A percentile compares a stretch with the other conserved stretches of the same genome.
phyloP scores from a whole-genome alignment of 306 rosid genomes.

The Vigna mungo region DNA sequence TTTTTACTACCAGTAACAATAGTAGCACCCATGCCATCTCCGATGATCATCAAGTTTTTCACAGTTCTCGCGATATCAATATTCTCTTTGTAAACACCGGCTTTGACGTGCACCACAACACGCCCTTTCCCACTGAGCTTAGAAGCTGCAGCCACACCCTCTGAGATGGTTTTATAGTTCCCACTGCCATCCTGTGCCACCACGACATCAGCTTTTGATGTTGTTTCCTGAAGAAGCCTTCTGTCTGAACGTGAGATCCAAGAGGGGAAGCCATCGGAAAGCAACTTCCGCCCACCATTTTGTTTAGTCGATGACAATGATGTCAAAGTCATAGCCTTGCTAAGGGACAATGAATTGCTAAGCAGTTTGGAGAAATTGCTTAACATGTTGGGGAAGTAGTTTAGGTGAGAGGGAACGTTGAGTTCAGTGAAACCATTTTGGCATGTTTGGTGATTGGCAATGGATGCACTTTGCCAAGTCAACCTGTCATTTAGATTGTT shows the following conservation, averaged over 20 bases:
- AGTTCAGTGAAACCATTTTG: conserved; percentile 70
- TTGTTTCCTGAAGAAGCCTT: conserved; percentile 52
- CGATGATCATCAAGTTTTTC: conserved; percentile 68
- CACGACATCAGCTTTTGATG: conserved; percentile 53
- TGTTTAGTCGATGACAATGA: conserved; percentile 21
- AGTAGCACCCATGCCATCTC: conserved; percentile 81
- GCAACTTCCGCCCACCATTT: conserved; percentile 52
- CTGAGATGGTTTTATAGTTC: conserved; percentile 58
- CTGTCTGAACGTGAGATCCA: conserved; percentile 69
- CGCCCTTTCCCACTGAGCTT: conserved; percentile 49
- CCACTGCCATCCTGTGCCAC: conserved; percentile 85
- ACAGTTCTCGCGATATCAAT: conserved; percentile 54
- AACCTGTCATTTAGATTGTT: conserved; percentile 48
- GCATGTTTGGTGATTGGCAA: conserved; percentile 82
- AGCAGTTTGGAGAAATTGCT: conserved; percentile 72
- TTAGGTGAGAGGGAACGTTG: conserved; percentile 48
- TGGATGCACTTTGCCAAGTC: conserved; percentile 82
- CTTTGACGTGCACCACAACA: conserved; percentile 67
- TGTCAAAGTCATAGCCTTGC: conserved; percentile 38
- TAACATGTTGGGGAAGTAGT: conserved; percentile 57
- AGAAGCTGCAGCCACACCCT: conserved; percentile 63
- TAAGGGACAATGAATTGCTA: conserved; percentile 72
- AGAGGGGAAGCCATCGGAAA: conserved; percentile 51
- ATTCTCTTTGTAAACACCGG: conserved; percentile 74
- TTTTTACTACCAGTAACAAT: conserved; percentile 55